These are phyloP conservation scores for Kalanchoe fedtschenkoi DNA, from an alignment of 164 flowering plant genomes.

Conservation along the genomic window DNA sequence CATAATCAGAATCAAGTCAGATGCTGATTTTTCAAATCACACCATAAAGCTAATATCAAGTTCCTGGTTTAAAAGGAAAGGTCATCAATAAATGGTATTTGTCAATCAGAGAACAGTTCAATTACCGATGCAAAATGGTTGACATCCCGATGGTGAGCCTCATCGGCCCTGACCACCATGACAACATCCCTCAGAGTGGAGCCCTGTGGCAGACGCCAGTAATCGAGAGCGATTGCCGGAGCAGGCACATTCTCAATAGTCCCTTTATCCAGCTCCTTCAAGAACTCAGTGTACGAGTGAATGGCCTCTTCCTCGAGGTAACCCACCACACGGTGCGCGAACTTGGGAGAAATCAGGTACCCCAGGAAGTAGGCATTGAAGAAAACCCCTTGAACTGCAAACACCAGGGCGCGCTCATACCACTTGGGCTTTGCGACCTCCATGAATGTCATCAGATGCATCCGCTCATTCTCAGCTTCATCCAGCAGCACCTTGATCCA, in stretches of 20 bases:
- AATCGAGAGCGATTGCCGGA: conserved; percentile 68
- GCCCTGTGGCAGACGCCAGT: conserved; percentile 46
- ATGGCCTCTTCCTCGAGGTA: conserved; percentile 43
- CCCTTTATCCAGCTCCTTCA: conserved; percentile 30
- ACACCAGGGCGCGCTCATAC: conserved; percentile 31
- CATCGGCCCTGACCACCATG: conserved; percentile 41
- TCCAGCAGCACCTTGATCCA: conserved; percentile 44
- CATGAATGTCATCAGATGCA: conserved; percentile 44
- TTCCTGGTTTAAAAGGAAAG: conserved; percentile 9
- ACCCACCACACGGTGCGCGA: conserved; percentile 37
- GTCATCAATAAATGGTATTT: background rate
- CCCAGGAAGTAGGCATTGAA: conserved; percentile 33
- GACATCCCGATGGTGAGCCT: too few relatives aligned
- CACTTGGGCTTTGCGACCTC: conserved; percentile 31
- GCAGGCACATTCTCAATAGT: conserved; percentile 33
- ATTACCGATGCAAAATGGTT: too few relatives aligned
- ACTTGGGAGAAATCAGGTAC: conserved; percentile 29
- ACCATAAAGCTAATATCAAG: background rate
- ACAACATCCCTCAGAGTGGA: conserved; percentile 61
- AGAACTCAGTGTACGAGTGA: conserved; percentile 36
- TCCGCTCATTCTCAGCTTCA: conserved; percentile 43
- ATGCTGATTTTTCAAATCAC: background rate
- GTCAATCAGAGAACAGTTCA: conserved; percentile 34
- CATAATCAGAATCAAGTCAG: background rate
- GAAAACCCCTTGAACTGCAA: conserved; percentile 38